A percentile compares a stretch with the other conserved stretches of the same genome.
These are phyloP conservation scores for Emergomyces pasteurianus DNA, from an alignment of 2,329 filamentous ascomycete genomes.

Conservation along the genomic window DNA sequence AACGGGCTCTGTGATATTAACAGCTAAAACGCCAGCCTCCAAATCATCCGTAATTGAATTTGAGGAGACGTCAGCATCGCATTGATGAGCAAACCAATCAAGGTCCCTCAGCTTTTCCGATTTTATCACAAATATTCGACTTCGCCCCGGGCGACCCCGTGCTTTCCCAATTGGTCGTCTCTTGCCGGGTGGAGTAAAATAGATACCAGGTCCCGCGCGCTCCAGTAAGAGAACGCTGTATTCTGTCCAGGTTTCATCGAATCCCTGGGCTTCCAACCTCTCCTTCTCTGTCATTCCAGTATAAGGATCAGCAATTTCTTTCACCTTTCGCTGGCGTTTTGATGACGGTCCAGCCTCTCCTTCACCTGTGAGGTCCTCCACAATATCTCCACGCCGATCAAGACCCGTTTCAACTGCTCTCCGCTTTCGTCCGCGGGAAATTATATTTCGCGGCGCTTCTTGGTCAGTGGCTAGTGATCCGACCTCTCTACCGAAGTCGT, in stretches of 20 bases:
- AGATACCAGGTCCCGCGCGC: slow-evolving; percentile 27
- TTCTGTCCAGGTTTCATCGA: slow-evolving; percentile 32
- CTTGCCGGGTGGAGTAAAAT: slow-evolving; percentile 28
- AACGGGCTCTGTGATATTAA: not conserved
- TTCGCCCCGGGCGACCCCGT: slow-evolving; percentile 27
- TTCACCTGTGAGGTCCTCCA: not conserved
- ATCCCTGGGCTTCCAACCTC: slow-evolving; percentile 26
- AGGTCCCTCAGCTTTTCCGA: slow-evolving; percentile 21
- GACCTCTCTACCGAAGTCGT: not conserved
- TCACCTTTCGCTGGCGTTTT: slow-evolving; percentile 4
- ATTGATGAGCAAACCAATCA: slow-evolving; percentile 23
- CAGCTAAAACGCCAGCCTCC: not conserved
- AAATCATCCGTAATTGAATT: not conserved
- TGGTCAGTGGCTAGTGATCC: not conserved
- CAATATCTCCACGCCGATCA: not conserved
- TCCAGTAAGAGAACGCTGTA: slow-evolving; percentile 28
- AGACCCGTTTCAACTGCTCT: not conserved
- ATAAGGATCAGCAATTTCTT: slow-evolving; percentile 9
- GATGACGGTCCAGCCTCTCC: not conserved
- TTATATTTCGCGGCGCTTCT: not conserved
- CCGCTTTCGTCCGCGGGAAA: not conserved
- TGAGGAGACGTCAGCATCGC: not conserved
- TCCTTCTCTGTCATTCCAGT: slow-evolving; percentile 26
- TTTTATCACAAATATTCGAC: slow-evolving; percentile 31
- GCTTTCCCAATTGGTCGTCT: slow-evolving; percentile 26